These are phyloP conservation scores for Camelina neglecta DNA, from an alignment of 345 rosid genomes.

Conservation along the genomic window DNA sequence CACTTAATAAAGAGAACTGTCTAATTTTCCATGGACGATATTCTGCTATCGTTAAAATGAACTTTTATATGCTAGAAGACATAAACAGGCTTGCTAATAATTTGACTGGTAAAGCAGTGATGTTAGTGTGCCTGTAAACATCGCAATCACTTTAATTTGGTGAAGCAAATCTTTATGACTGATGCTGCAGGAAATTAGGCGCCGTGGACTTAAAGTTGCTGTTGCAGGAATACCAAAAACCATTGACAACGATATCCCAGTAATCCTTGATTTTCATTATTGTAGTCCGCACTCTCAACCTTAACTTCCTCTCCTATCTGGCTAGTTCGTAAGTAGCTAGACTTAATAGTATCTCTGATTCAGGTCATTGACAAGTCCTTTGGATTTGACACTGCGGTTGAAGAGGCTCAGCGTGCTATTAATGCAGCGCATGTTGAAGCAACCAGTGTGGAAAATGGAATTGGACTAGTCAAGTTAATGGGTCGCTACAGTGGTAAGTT, in stretches of 20 bases:
- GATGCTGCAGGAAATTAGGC: constrained; percentile 68
- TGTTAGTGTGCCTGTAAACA: neutral
- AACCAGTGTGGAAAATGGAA: constrained; percentile 71
- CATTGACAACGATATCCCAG: constrained; percentile 93
- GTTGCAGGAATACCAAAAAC: constrained; percentile 94
- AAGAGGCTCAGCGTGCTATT: constrained; percentile 96
- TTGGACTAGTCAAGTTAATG: constrained; percentile 92
- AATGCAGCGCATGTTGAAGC: constrained; percentile 96
- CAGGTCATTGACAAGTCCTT: constrained; percentile 94
- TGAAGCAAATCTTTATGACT: constrained; percentile 23
- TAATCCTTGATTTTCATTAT: constrained; percentile 40
- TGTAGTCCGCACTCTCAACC: constrained; percentile 18
- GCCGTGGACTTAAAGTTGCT: constrained; percentile 79
- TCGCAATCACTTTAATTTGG: neutral
- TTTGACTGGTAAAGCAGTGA: constrained; percentile 12
- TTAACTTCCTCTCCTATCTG: constrained; percentile 1
- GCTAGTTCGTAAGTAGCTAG: constrained; percentile 7
- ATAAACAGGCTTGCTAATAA: neutral
- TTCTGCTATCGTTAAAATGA: neutral
- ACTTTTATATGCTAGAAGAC: neutral
- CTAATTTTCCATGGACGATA: constrained; percentile 2
- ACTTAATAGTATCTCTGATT: constrained; percentile 33
- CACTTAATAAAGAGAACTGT: constrained; percentile 17
- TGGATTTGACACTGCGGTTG: constrained; percentile 94
- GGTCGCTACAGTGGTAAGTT: constrained; percentile 84